Evolutionary conservation across 2,329 filamentous ascomycete species (phyloP), one percentile per base, ranked within the genome.

Genomic region (Cyphellophora europaea): DNA sequence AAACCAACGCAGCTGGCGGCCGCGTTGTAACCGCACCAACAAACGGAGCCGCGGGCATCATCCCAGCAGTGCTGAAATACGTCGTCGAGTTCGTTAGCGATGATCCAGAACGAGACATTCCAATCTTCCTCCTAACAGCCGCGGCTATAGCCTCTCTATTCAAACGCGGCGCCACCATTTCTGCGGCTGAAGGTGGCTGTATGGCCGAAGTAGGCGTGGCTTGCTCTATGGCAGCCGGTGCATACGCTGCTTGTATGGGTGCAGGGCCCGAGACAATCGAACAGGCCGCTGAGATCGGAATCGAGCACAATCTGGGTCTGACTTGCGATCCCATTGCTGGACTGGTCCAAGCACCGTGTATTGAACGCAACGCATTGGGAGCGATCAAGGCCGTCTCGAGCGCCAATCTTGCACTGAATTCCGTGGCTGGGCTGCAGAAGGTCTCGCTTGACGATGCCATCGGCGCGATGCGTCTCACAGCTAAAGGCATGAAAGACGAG

Each of bases 141-240:
- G 41, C 41, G 5, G 41, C 43, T n/a, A 45, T 45, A 17, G 41
- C 37, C 30, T 41, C 39, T 31, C 35, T 45, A 8, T 45, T 40
- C 35, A 45, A 45, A 18, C 40, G 43, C 13, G 43, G 43, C 28
- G 43, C 43, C 6, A 45, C 43, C 35, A 45, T 45, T 25, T 45
- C 43, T 17, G 41, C 41, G 6, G 43, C 43, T 16, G 41, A 45
- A 30, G 43, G 41, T 14, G 43, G 43, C 8, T 45, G 41, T 30
- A 45, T 45, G 41, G 43, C 41, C 21, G 43, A 45, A 35, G 43
- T 45, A 5, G 43, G 43, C 12, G 43, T 45, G 16, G 43, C 43
- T 10, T 45, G 43, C 38, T 45, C 41, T 4, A 45, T 45, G 43
- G 43, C 43, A 8, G 41, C 41, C 2, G 43, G 41, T n/a, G 43